Evolutionary conservation across 1,284 basidiomycete genomes (phyloP).

Genomic region (Lentinula novae-zelandiae): DNA sequence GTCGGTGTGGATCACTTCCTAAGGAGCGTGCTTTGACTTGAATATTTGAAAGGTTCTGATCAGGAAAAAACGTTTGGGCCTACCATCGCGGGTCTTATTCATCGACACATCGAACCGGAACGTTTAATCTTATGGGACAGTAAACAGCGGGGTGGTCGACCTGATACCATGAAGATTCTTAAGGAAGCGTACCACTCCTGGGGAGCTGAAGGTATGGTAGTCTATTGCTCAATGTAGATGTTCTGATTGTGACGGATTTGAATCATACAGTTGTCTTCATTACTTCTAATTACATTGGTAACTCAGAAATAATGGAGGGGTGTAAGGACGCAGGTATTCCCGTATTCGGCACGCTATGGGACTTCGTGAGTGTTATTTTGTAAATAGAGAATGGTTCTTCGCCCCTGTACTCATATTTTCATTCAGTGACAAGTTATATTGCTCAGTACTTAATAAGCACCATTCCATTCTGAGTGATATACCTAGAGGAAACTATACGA

Average conservation of each 20-base stretch:
- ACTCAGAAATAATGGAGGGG: conserved; percentile 73
- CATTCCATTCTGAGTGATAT: neutral
- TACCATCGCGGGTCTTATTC: conserved; percentile 67
- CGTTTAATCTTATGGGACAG: conserved; percentile 71
- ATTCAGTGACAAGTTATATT: neutral
- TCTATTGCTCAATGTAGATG: too few species aligned
- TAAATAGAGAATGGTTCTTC: neutral
- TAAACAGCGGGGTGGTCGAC: conserved; percentile 64
- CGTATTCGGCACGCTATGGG: conserved; percentile 70
- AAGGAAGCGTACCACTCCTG: conserved; percentile 63
- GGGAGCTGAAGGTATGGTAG: conserved; percentile 59
- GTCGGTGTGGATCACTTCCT: conserved; percentile 30
- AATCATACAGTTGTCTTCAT: conserved; percentile 61
- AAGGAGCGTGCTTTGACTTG: neutral
- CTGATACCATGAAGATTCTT: conserved; percentile 73
- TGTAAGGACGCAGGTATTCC: conserved; percentile 72
- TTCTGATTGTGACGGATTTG: neutral
- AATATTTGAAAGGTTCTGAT: conserved; percentile 51
- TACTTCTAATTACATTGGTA: conserved; percentile 72
- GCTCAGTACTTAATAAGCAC: neutral
- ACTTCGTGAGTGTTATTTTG: conserved; percentile 35
- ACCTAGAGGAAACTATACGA: conserved; percentile 4
- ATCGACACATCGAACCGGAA: conserved; percentile 62
- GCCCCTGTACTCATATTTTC: neutral
- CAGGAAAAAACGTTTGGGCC: conserved; percentile 77